Percentiles rank a stretch among this genome's conserved stretches.
Conservation (phyloP, 108 stramenopile genomes). For the Stephanodiscus minutulus region DNA sequence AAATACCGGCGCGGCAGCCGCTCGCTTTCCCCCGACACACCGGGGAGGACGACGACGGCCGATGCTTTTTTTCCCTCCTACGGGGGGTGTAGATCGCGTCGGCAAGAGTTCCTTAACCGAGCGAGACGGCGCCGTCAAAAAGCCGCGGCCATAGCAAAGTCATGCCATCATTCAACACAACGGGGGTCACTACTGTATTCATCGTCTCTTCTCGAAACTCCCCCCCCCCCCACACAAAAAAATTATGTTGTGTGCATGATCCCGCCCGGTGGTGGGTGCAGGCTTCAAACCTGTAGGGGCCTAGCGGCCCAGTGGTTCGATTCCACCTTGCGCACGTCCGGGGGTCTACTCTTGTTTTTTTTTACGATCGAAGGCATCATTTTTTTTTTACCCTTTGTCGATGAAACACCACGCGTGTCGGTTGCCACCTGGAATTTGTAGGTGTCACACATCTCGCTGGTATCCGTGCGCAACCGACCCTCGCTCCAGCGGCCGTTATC, state of each 20-base stretch:
- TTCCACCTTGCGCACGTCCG: conserved; percentile 90
- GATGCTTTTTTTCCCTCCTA: neutral
- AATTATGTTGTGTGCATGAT: conserved; percentile 67
- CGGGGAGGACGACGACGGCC: conserved; percentile 3
- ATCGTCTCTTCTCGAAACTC: conserved; percentile 30
- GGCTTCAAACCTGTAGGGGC: conserved; percentile 87
- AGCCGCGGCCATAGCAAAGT: conserved; percentile 31
- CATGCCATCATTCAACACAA: conserved; percentile 27
- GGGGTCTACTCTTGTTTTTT: too few relatives aligned
- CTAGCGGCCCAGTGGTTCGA: conserved; percentile 86
- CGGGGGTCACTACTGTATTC: conserved; percentile 23
- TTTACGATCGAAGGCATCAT: too few relatives aligned
- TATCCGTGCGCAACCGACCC: too few relatives aligned
- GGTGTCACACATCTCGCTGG: too few relatives aligned
- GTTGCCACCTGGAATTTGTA: too few relatives aligned
- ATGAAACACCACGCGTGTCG: too few relatives aligned
- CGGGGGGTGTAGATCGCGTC: neutral
- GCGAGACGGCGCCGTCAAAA: conserved; percentile 31
- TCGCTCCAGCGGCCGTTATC: too few relatives aligned
- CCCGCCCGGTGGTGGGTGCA: conserved; percentile 80
- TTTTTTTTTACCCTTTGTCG: too few relatives aligned
- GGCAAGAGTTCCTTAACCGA: conserved; percentile 15
- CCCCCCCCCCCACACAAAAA: conserved; percentile 5
- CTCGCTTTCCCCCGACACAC: conserved; percentile 4
- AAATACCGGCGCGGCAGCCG: conserved; percentile 29